Evolutionary conservation across 2,329 filamentous ascomycete genomes (phyloP).

Genomic region (Trichoderma sp.): DNA sequence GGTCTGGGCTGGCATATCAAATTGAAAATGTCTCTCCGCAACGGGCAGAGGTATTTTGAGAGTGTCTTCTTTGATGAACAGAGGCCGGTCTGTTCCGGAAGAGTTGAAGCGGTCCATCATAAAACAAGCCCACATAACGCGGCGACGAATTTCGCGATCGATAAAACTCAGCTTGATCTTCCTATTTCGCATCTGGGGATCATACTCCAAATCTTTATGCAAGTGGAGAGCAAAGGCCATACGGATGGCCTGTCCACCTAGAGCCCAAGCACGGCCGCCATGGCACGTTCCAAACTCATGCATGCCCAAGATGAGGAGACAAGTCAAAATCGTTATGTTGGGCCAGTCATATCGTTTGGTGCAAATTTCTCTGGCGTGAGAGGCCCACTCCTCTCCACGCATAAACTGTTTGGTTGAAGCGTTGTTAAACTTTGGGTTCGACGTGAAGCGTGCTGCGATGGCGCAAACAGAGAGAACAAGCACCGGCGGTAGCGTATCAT

Average conservation of each 20-base stretch:
- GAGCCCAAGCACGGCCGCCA: constrained; percentile 91
- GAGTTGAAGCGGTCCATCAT: constrained; percentile 98
- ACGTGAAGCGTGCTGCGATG: constrained; percentile 91
- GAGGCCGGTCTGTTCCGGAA: constrained; percentile 87
- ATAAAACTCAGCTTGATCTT: constrained; percentile 77
- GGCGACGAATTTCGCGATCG: constrained; percentile 86
- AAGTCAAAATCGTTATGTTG: constrained; percentile 93
- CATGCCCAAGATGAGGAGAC: constrained; percentile 81
- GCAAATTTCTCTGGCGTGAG: constrained; percentile 82
- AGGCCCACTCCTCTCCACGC: constrained; percentile 88
- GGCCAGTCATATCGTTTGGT: constrained; percentile 88
- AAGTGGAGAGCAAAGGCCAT: constrained; percentile 97
- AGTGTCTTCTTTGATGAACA: constrained; percentile 86
- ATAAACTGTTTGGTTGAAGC: constrained; percentile 74
- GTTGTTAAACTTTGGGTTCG: constrained; percentile 75
- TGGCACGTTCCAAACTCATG: constrained; percentile 98
- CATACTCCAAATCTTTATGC: constrained; percentile 85
- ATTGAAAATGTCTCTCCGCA: constrained; percentile 84
- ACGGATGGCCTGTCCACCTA: constrained; percentile 90
- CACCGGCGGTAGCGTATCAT: constrained; percentile 75
- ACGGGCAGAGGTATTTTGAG: constrained; percentile 88
- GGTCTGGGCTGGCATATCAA: constrained; percentile 86
- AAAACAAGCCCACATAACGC: constrained; percentile 98
- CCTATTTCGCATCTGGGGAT: constrained; percentile 66
- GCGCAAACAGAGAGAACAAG: constrained; percentile 92